These are phyloP conservation scores for Xylaria sp. DNA, from an alignment of 2,329 filamentous ascomycete species.

Conservation along the genomic window DNA sequence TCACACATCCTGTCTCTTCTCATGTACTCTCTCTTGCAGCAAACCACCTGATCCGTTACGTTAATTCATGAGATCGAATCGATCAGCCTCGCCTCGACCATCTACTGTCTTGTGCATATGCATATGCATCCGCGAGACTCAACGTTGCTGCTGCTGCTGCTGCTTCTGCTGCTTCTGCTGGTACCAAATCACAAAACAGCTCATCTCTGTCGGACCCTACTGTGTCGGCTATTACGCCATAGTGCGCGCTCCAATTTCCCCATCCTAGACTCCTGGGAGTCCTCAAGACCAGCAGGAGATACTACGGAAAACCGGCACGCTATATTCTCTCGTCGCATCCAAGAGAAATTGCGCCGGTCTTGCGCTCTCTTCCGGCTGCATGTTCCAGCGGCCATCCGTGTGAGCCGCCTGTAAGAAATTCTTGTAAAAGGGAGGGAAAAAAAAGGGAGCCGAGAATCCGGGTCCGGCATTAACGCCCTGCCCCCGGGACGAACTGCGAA, in stretches of 20 bases:
- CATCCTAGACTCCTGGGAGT: neutral
- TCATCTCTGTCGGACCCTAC: conserved; percentile 21
- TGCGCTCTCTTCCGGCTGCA: conserved; percentile 2
- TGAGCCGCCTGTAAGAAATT: neutral
- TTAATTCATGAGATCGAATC: neutral
- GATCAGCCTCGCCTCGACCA: neutral
- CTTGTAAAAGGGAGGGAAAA: too few relatives aligned
- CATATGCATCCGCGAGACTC: conserved; percentile 28
- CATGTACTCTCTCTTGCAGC: neutral
- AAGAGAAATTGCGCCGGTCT: neutral
- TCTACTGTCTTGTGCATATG: conserved; percentile 12
- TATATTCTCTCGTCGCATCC: neutral
- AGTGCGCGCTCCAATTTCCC: neutral
- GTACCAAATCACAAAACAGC: conserved; percentile 23
- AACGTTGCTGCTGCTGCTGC: conserved; percentile 18
- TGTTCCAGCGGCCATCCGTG: conserved; percentile 9
- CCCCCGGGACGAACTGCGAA: conserved; percentile 24
- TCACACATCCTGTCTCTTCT: neutral
- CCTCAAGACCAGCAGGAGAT: neutral
- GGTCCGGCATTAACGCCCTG: conserved; percentile 11
- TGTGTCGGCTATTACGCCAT: conserved; percentile 8
- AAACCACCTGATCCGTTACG: neutral
- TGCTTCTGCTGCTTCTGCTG: neutral
- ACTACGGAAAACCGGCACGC: too few relatives aligned
- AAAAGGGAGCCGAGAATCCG: neutral